Percentiles rank a stretch among this genome's conserved stretches.
phyloP scores from a whole-genome alignment of 768 basidiomycete species.

The Mycena pura region DNA sequence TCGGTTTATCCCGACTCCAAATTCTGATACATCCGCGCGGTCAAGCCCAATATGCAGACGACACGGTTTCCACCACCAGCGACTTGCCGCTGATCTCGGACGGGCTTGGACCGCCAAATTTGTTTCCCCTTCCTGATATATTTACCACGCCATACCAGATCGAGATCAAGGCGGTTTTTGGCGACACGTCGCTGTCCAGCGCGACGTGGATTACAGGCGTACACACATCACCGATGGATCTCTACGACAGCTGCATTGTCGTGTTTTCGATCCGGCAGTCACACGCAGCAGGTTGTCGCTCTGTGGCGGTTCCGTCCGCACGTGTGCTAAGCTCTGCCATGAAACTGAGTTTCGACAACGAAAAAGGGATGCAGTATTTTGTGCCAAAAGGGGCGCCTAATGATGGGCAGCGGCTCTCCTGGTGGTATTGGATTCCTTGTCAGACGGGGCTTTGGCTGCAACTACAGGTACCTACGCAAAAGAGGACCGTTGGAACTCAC shows the following conservation, averaged over 20 bases:
- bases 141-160: background rate
- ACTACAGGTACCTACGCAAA: background rate
- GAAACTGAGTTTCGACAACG: background rate
- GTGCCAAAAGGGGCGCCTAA: conserved; percentile 32
- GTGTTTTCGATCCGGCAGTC: conserved; percentile 14
- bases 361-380: background rate
- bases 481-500: background rate
- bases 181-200: conserved; percentile 32
- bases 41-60: conserved; percentile 19
- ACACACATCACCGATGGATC: conserved; percentile 27
- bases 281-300: background rate
- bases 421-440: conserved; percentile 38
- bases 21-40: conserved; percentile 29
- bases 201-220: conserved; percentile 33
- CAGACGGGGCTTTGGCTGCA: conserved; percentile 30
- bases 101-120: background rate
- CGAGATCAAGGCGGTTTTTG: conserved; percentile 30
- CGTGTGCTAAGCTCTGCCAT: conserved; percentile 9
- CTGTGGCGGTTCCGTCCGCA: conserved; percentile 26
- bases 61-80: background rate
- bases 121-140: conserved; percentile 5
- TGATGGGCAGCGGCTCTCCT: conserved; percentile 19
- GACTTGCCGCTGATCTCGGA: background rate
- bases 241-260: conserved; percentile 38
- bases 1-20: conserved; percentile 23